Conservation (phyloP, 768 basidiomycete species). For the Kwoniella botswanensis region DNA sequence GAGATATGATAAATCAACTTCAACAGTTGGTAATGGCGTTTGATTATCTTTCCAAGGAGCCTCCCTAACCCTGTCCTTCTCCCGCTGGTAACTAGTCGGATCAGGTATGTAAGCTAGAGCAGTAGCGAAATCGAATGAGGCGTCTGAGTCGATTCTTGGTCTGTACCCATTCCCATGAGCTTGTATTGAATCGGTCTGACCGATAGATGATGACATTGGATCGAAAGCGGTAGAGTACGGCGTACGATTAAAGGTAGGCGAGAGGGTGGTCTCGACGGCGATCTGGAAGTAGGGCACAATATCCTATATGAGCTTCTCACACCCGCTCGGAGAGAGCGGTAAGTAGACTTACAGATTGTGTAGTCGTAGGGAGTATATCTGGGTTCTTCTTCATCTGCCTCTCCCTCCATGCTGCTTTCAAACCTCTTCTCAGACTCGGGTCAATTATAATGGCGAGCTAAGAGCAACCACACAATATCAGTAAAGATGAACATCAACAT, state of each 20-base stretch:
- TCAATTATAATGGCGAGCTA: constrained; percentile 8
- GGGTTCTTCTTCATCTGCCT: background rate
- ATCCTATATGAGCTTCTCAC: background rate
- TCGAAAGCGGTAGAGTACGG: background rate
- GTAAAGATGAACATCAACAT: background rate
- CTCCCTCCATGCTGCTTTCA: constrained; percentile 24
- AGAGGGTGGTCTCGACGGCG: background rate
- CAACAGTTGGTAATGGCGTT: background rate
- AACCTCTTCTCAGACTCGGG: constrained; percentile 7
- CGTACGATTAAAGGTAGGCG: background rate
- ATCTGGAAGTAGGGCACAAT: background rate
- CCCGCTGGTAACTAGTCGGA: background rate
- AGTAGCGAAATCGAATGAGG: constrained; percentile 18
- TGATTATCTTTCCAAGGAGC: background rate
- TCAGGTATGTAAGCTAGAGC: constrained; percentile 13
- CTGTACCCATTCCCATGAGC: background rate
- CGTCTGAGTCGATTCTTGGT: constrained; percentile 8
- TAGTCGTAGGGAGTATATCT: background rate
- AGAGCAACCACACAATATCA: background rate
- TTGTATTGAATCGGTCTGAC: background rate
- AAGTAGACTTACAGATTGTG: background rate
- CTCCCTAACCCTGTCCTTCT: background rate
- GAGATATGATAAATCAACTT: background rate
- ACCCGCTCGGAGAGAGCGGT: background rate
- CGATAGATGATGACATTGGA: too few relatives aligned